Percentiles rank a stretch among this genome's conserved stretches.
Conservation (phyloP, 2,329 filamentous ascomycete genomes). For the Fusarium tricinctum region DNA sequence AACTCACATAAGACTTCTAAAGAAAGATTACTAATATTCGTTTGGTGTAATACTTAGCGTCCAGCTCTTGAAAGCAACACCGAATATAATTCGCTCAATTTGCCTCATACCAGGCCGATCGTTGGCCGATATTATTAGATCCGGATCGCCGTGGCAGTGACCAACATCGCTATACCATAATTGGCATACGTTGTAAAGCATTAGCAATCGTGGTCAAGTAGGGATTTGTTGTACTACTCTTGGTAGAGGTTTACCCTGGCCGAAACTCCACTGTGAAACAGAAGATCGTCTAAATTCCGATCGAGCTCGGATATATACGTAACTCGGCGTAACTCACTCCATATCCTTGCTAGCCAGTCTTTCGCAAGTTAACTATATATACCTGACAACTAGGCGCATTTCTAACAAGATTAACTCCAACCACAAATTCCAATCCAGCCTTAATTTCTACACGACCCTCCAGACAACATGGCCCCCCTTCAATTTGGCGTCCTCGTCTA, state of each 20-base stretch:
- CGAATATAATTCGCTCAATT: no score
- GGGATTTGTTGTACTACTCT: neutral
- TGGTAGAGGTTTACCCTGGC: neutral
- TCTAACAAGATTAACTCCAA: neutral
- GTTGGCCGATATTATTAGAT: neutral
- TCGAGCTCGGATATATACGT: constrained; percentile 9
- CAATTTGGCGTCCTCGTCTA: constrained; percentile 44
- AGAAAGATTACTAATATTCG: no score
- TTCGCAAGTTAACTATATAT: neutral
- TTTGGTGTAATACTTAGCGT: no score
- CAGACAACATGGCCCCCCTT: constrained; percentile 24
- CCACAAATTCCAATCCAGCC: no score
- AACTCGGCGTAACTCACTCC: no score
- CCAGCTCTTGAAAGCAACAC: no score
- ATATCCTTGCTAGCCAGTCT: neutral
- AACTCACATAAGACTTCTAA: no score
- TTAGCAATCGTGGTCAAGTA: neutral
- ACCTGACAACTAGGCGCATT: no score
- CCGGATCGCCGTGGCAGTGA: neutral
- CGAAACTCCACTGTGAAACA: constrained; percentile 2
- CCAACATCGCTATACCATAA: neutral
- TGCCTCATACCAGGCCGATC: no score
- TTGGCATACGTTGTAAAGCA: neutral
- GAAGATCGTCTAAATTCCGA: constrained; percentile 7
- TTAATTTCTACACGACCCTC: neutral